Conservation (phyloP, 768 basidiomycete genomes). For the Inosperma sp. region DNA sequence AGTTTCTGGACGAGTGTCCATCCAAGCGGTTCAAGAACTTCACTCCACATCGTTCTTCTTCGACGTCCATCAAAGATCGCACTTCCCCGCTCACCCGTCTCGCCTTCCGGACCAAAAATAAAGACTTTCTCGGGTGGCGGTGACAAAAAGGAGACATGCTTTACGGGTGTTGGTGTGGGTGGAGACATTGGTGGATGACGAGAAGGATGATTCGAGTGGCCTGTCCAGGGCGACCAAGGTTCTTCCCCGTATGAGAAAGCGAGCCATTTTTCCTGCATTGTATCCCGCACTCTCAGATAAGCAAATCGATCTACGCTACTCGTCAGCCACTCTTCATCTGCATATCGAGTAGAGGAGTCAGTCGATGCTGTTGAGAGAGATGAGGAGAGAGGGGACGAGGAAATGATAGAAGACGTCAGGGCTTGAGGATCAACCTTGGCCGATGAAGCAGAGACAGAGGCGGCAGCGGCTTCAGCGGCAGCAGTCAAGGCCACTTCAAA, state of each 20-base stretch:
- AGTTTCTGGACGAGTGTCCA: slow-evolving; percentile 65
- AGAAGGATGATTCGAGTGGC: neutral
- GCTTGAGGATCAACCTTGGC: slow-evolving; percentile 2
- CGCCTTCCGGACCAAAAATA: slow-evolving; percentile 81
- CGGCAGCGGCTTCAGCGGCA: slow-evolving; percentile 5
- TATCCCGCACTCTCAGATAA: slow-evolving; percentile 62
- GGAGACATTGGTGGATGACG: neutral
- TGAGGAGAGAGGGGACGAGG: slow-evolving; percentile 10
- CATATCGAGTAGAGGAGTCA: slow-evolving; percentile 5
- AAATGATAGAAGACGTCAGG: slow-evolving; percentile 9
- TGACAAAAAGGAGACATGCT: neutral
- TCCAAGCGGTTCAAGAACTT: slow-evolving; percentile 65
- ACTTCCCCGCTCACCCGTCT: slow-evolving; percentile 65
- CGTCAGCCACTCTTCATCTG: slow-evolving; percentile 44
- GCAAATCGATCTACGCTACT: slow-evolving; percentile 62
- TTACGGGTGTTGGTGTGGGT: neutral
- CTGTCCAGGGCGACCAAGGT: slow-evolving; percentile 46
- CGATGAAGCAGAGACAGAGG: neutral
- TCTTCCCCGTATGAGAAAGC: slow-evolving; percentile 68
- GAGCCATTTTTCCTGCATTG: slow-evolving; percentile 72
- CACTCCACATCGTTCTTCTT: slow-evolving; percentile 55
- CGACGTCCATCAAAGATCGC: slow-evolving; percentile 64
- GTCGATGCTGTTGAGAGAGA: neutral
- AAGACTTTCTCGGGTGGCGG: slow-evolving; percentile 56
- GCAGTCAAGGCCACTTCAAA: slow-evolving; percentile 6